Evolutionary conservation across 2,329 filamentous ascomycete species (phyloP).

Genomic region (Aspergillus niger): DNA sequence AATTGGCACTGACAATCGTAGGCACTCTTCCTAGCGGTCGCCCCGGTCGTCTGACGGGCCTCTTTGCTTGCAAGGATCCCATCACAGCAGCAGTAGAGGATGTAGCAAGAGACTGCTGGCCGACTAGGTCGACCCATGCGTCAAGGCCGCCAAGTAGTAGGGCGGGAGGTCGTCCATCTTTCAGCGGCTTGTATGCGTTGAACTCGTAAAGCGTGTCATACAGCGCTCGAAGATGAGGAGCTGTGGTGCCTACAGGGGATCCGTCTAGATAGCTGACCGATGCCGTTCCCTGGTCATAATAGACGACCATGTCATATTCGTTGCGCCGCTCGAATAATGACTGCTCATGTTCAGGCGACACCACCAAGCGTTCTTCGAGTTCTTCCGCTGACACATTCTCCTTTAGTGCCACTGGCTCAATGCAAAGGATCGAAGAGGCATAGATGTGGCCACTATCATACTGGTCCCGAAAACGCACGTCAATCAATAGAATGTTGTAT

Average conservation of each 20-base stretch:
- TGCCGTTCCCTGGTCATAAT: slow-evolving; percentile 75
- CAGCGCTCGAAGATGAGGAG: slow-evolving; percentile 67
- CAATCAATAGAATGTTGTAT: slow-evolving; percentile 76
- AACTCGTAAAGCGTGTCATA: slow-evolving; percentile 80
- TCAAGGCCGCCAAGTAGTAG: slow-evolving; percentile 80
- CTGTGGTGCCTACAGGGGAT: slow-evolving; percentile 47
- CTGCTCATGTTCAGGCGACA: slow-evolving; percentile 63
- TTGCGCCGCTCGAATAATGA: slow-evolving; percentile 70
- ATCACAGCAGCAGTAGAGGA: slow-evolving; percentile 58
- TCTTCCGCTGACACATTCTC: slow-evolving; percentile 67
- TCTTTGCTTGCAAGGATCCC: slow-evolving; percentile 45
- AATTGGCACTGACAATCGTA: slow-evolving; percentile 53
- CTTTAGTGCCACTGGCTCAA: slow-evolving; percentile 78
- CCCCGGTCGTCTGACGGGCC: slow-evolving; percentile 40
- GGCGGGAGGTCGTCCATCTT: slow-evolving; percentile 65
- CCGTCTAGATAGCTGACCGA: slow-evolving; percentile 59
- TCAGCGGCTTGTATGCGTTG: slow-evolving; percentile 75
- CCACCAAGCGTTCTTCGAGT: slow-evolving; percentile 54
- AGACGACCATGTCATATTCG: slow-evolving; percentile 82
- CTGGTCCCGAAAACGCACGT: slow-evolving; percentile 75
- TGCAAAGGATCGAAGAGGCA: slow-evolving; percentile 79
- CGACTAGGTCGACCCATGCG: slow-evolving; percentile 84
- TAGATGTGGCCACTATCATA: slow-evolving; percentile 91
- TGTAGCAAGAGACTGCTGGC: slow-evolving; percentile 63
- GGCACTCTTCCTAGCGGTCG: slow-evolving; percentile 56